A percentile compares a stretch with the other conserved stretches of the same genome.
Evolutionary conservation across 345 rosid genomes (phyloP).

Genomic region (Psidium guajava): DNA sequence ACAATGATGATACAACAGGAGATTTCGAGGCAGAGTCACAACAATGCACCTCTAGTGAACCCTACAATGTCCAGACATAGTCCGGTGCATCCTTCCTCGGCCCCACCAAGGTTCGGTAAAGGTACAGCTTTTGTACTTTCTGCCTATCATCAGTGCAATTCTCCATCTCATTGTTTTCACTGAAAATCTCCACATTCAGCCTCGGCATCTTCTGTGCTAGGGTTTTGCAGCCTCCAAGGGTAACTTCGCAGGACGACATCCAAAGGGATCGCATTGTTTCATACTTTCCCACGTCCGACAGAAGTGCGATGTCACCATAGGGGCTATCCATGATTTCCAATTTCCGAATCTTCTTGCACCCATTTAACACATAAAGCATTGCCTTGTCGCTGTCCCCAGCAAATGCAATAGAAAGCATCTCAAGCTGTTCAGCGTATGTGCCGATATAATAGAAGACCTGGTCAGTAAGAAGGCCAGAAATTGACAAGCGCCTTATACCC

Average conservation of each 20-base stretch:
- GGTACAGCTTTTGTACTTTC: constrained; percentile 70
- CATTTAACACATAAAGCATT: constrained; percentile 75
- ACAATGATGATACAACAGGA: neutral
- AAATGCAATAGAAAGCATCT: constrained; percentile 94
- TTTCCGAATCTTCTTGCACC: constrained; percentile 83
- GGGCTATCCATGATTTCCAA: constrained; percentile 89
- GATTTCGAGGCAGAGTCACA: neutral
- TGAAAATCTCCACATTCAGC: constrained; percentile 82
- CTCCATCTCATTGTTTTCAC: constrained; percentile 40
- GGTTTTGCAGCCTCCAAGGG: constrained; percentile 80
- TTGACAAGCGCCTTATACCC: constrained; percentile 59
- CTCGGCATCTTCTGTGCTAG: constrained; percentile 60
- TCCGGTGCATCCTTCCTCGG: constrained; percentile 70
- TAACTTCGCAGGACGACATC: constrained; percentile 96
- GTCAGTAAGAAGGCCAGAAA: constrained; percentile 73
- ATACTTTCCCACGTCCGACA: constrained; percentile 72
- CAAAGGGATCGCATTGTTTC: constrained; percentile 99
- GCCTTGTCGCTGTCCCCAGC: constrained; percentile 84
- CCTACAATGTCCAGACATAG: constrained; percentile 57
- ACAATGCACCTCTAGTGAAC: neutral
- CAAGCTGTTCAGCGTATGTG: constrained; percentile 69
- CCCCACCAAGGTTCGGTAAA: constrained; percentile 76
- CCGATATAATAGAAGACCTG: constrained; percentile 82
- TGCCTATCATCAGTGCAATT: constrained; percentile 18
- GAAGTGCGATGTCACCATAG: constrained; percentile 76